Conservation (phyloP, 305 asterid species). For the Fraxinus velutina region DNA sequence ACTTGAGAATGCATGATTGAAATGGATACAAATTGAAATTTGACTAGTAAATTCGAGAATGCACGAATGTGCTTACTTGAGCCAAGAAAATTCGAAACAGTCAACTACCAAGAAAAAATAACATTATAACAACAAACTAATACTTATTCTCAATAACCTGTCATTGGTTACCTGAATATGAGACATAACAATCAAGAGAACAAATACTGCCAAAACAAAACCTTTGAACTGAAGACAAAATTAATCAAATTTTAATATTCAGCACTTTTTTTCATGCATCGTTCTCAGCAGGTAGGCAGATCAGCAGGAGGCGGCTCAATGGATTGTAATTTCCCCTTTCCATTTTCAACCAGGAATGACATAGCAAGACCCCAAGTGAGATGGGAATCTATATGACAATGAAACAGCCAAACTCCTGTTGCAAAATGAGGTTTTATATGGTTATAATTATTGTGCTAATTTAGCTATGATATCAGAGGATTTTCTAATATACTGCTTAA, state of each 20-base stretch:
- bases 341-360: constrained; percentile 43
- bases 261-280: not conserved
- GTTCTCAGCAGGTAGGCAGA: constrained; percentile 38
- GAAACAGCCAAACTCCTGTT: constrained; percentile 50
- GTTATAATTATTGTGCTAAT: not conserved
- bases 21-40: not conserved
- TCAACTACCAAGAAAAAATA: not conserved
- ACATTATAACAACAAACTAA: not conserved
- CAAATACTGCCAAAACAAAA: not conserved
- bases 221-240: not conserved
- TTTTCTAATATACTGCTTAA: not conserved
- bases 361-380: constrained; percentile 43
- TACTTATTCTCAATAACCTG: not conserved
- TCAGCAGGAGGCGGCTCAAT: constrained; percentile 41
- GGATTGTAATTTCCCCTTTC: constrained; percentile 32
- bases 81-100: not conserved
- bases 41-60: not conserved
- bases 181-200: not conserved
- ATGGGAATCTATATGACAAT: constrained; percentile 56
- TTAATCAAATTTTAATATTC: not conserved
- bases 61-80: not conserved
- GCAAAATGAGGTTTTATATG: not conserved
- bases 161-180: not conserved
- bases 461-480: not conserved
- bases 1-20: not conserved